phyloP scores from a whole-genome alignment of 179 eudicot species.

The Pouteria campechiana region DNA sequence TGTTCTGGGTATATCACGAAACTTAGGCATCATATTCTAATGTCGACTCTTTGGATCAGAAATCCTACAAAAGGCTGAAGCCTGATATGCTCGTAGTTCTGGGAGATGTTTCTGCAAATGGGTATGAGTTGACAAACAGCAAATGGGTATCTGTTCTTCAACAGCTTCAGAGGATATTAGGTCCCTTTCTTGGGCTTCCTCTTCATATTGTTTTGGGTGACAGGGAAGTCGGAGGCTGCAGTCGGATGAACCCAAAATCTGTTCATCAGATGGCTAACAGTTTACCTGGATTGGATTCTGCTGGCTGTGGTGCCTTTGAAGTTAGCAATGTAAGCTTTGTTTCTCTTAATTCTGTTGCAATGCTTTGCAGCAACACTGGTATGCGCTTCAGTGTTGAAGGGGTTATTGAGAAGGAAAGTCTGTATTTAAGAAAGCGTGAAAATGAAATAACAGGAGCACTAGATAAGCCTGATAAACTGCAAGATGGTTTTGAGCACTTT shows the following conservation, averaged over 20 bases:
- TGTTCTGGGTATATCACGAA: no score
- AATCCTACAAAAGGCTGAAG: constrained; percentile 28
- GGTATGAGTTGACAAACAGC: constrained; percentile 13
- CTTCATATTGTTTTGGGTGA: constrained; percentile 27
- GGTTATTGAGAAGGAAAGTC: constrained; percentile 17
- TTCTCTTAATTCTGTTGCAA: constrained; percentile 22
- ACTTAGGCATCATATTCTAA: no score
- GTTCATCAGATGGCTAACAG: constrained; percentile 16
- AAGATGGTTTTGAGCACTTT: constrained; percentile 2
- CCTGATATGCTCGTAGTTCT: constrained; percentile 32
- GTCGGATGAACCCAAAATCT: constrained; percentile 13
- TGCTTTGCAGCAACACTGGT: constrained; percentile 20
- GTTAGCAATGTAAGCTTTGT: constrained; percentile 19
- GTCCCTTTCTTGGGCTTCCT: constrained; percentile 22
- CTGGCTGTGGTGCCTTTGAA: constrained; percentile 27
- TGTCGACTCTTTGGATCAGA: constrained; percentile 22
- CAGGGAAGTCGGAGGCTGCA: constrained; percentile 25
- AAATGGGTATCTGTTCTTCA: constrained; percentile 21
- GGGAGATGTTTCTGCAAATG: constrained; percentile 27
- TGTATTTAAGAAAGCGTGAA: constrained; percentile 8
- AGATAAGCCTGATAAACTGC: neutral
- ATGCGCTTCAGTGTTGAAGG: constrained; percentile 26
- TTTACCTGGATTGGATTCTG: constrained; percentile 24
- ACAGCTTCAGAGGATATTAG: constrained; percentile 20
- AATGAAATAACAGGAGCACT: constrained; percentile 1